Evolutionary conservation across 2,329 filamentous ascomycete genomes (phyloP).

Genomic region (Pezicula neosporulosa): DNA sequence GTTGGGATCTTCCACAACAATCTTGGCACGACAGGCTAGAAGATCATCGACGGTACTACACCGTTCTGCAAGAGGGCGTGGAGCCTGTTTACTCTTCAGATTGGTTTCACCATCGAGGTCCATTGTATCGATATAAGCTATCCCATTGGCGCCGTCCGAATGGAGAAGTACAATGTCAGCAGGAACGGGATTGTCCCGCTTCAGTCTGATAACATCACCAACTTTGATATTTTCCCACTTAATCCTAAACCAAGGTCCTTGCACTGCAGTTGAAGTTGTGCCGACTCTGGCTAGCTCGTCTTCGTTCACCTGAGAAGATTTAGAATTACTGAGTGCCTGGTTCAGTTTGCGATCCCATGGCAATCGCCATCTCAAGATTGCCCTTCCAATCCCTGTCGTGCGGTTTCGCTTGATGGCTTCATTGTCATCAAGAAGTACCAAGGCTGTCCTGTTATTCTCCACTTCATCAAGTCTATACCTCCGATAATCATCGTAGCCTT

Average conservation of each 20-base stretch:
- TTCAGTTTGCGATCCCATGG: too few species aligned
- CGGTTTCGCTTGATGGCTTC: neutral
- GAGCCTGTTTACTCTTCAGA: conserved; percentile 70
- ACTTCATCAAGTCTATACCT: conserved; percentile 79
- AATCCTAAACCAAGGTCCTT: conserved; percentile 43
- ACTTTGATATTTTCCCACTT: conserved; percentile 70
- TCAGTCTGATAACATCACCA: conserved; percentile 65
- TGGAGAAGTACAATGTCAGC: conserved; percentile 80
- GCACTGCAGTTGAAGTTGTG: too few species aligned
- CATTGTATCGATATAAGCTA: conserved; percentile 85
- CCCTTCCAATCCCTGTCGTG: neutral
- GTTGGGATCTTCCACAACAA: conserved; percentile 75
- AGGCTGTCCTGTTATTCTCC: conserved; percentile 73
- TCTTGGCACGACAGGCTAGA: conserved; percentile 51
- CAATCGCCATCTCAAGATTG: neutral
- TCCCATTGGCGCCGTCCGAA: conserved; percentile 70
- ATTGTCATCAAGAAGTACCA: conserved; percentile 44
- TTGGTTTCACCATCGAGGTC: conserved; percentile 81
- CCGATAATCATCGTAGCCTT: conserved; percentile 84
- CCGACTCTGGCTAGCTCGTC: conserved; percentile 4
- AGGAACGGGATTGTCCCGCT: conserved; percentile 74
- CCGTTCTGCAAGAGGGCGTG: conserved; percentile 57
- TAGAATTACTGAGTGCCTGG: neutral
- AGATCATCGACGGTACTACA: conserved; percentile 56
- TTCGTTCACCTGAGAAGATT: neutral